Conservation (phyloP, 305 asterid genomes). For the Fraxinus angustifolia region DNA sequence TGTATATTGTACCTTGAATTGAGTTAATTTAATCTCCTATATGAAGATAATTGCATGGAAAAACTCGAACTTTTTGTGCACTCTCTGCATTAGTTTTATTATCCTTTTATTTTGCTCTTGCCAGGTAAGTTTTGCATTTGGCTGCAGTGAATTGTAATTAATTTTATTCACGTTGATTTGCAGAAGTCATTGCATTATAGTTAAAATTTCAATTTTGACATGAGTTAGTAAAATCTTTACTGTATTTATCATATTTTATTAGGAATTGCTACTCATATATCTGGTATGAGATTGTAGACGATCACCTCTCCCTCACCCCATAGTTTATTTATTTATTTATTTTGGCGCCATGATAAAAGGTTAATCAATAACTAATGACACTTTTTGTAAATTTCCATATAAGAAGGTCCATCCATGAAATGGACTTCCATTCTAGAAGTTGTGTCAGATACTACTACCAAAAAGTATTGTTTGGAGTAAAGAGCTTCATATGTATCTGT, state of each 20-base stretch:
- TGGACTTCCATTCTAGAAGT: not conserved
- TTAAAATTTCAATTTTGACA: not conserved
- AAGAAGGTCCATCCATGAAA: not conserved
- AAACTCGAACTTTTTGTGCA: not conserved
- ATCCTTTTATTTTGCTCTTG: not conserved
- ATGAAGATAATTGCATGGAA: not conserved
- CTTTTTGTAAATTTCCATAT: not conserved
- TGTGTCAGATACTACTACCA: not conserved
- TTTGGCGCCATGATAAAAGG: not conserved
- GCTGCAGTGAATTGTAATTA: not conserved
- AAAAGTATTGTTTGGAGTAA: not conserved
- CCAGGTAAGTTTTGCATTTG: not conserved
- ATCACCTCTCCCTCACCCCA: not conserved
- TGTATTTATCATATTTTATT: not conserved
- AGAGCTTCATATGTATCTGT: not conserved
- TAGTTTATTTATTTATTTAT: not conserved
- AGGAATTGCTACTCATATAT: not conserved
- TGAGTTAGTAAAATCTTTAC: not conserved
- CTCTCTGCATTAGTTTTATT: not conserved
- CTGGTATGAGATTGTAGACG: not conserved
- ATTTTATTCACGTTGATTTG: not conserved
- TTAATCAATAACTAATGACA: not conserved
- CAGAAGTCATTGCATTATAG: not conserved
- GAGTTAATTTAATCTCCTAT: not conserved
- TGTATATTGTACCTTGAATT: not conserved